Conservation (phyloP, 495 filamentous ascomycete genomes). For the Trichodelitschia bisporula region DNA sequence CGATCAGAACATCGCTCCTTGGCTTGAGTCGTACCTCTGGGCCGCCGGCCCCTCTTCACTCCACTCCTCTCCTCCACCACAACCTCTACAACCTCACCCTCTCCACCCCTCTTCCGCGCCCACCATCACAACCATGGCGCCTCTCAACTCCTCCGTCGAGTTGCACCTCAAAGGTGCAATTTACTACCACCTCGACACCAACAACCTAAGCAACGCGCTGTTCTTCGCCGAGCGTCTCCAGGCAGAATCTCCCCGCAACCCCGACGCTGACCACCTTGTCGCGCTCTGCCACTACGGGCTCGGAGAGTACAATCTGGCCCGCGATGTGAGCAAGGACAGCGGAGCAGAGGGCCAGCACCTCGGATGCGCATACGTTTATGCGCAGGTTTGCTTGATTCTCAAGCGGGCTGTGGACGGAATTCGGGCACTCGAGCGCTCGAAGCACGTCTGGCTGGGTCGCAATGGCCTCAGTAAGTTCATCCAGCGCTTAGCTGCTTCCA, state of each 20-base stretch:
- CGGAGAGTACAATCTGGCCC: conserved; percentile 50
- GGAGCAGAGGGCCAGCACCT: conserved; percentile 41
- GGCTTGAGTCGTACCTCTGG: too few relatives aligned
- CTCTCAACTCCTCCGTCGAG: conserved; percentile 37
- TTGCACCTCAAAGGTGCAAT: conserved; percentile 62
- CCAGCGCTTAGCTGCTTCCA: too few relatives aligned
- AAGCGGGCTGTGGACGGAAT: conserved; percentile 60
- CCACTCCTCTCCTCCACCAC: too few relatives aligned
- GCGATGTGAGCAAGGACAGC: conserved; percentile 36
- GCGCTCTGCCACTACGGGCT: conserved; percentile 62
- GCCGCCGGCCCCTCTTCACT: too few relatives aligned
- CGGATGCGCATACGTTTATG: conserved; percentile 79
- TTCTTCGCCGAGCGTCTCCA: conserved; percentile 73
- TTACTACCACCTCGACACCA: conserved; percentile 84
- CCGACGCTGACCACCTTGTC: conserved; percentile 61
- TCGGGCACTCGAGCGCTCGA: conserved; percentile 50
- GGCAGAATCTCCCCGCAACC: conserved; percentile 53
- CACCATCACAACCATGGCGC: conserved; percentile 33
- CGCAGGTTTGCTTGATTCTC: conserved; percentile 61
- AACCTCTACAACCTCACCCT: too few relatives aligned
- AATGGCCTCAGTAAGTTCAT: background rate
- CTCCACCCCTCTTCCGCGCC: too few relatives aligned
- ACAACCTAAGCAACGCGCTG: conserved; percentile 63
- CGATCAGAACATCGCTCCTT: too few relatives aligned
- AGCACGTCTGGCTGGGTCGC: background rate